Conservation (phyloP, 805 yeast genomes). For the Novakomyces olei region DNA sequence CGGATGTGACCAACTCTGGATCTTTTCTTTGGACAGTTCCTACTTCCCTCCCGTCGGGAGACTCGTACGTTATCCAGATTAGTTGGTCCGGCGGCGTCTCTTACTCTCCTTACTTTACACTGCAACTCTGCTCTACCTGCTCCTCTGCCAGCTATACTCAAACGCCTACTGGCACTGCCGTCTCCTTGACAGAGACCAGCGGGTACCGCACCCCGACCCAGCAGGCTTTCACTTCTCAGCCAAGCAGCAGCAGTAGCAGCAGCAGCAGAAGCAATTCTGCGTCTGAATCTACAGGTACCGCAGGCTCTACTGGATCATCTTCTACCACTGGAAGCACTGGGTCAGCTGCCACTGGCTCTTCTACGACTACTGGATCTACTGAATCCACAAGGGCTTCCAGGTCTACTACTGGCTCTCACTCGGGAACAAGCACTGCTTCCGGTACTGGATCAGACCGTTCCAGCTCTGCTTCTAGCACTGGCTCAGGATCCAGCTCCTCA, state of each 20-base stretch:
- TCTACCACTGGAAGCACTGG: not conserved
- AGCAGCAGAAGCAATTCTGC: not conserved
- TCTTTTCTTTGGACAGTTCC: not conserved
- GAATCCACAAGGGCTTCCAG: not conserved
- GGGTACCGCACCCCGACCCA: not conserved
- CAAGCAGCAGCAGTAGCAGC: not conserved
- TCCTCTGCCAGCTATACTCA: not conserved
- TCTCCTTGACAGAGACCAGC: not conserved
- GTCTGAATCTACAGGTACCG: not conserved
- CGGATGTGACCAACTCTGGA: conserved; percentile 1
- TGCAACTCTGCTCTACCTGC: conserved; percentile 3
- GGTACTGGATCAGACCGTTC: not conserved
- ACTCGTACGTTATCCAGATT: not conserved
- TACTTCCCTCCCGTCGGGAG: not conserved
- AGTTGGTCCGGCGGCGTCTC: not conserved
- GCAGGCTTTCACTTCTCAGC: not conserved
- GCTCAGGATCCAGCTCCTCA: not conserved
- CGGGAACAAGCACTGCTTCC: not conserved
- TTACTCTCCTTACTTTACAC: conserved; percentile 2
- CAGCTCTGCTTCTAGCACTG: too few species aligned
- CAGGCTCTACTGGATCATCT: not conserved
- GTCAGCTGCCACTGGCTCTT: not conserved
- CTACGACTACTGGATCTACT: not conserved
- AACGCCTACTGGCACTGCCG: not conserved
- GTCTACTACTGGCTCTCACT: not conserved